Base-by-base conservation (phyloP, 345 rosid species). In the Eucalyptus globulus region DNA sequence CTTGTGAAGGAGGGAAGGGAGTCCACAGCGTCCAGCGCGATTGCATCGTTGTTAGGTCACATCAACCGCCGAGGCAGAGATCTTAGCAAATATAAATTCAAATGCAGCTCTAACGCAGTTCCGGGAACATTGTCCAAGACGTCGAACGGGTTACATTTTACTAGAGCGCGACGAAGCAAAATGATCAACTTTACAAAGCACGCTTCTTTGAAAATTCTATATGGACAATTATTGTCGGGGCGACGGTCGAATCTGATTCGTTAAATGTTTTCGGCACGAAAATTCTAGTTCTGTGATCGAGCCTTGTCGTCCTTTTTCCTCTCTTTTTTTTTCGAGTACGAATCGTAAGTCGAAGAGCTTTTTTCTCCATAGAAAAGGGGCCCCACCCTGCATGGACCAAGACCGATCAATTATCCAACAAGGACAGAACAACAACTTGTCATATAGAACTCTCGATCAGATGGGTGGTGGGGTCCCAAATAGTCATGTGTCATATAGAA, bases 221-320 rank as follows among this genome's bases (percentile, higher is more conserved):
- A 10, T 3, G 80, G 21, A 34, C 24, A 16, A 34, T 37, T 17
- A 10, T 34, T 10, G 11, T 34, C 21, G 44, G 26, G 81, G 4
- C 2, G 26, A 5, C 81, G 4, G 26, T 19, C 14, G 7, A 72
- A 37, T 69, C 80, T 34, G 43, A 69, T 14, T 31, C 24, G 13
- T 9, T 0, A 34, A 34, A 69, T 34, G 44, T 3, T 0, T 29
- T 62, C 7, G 69, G 69, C 69, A 62, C 16, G 0, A 13, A 62
- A 62, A 62, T 29, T 29, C 69, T 62, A 62, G 62, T 56, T 56
- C 1, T 24, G 29, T 1, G 1, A 56, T 56, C 62, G 29, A 56
- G 1, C 62, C 62, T 56, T 8, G 26, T 53, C 58, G 58, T 53
- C 58, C 58, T 53, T 53, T 53, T 53, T 53, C 24, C 58, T 19